These are phyloP conservation scores for Talaromyces wortmannii DNA, from an alignment of 495 filamentous ascomycete genomes.

Conservation along the genomic window DNA sequence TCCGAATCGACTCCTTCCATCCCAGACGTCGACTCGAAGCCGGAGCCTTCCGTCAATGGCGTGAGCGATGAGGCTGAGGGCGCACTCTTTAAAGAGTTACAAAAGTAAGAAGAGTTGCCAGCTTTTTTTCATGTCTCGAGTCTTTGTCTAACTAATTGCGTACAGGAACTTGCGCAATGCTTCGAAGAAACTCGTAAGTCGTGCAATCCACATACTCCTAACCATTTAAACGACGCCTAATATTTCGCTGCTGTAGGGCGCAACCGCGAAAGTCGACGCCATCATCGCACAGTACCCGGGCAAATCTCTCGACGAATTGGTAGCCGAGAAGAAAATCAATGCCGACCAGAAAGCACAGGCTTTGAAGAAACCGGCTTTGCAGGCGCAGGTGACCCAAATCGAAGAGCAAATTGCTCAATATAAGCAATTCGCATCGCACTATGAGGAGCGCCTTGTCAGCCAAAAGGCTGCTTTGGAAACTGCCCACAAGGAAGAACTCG, in stretches of 20 bases:
- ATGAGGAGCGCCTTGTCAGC: constrained; percentile 55
- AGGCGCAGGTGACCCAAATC: constrained; percentile 63
- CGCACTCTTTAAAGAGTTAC: constrained; percentile 73
- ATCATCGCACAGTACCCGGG: constrained; percentile 70
- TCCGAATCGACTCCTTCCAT: constrained; percentile 8
- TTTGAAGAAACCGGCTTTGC: constrained; percentile 82
- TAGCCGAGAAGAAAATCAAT: constrained; percentile 80
- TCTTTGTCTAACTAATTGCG: neutral
- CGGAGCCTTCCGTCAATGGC: constrained; percentile 37
- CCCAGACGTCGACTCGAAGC: constrained; percentile 11
- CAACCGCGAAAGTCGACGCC: constrained; percentile 69
- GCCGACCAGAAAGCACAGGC: constrained; percentile 83
- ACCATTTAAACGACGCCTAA: constrained; percentile 3
- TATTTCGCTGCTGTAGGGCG: constrained; percentile 44
- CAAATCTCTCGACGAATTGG: constrained; percentile 77
- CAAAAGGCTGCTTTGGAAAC: constrained; percentile 72
- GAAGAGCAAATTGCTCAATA: constrained; percentile 81
- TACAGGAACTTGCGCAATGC: constrained; percentile 75
- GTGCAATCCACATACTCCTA: neutral
- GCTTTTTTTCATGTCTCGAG: neutral
- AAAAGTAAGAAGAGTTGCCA: constrained; percentile 57
- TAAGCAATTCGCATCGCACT: constrained; percentile 75
- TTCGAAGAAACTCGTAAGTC: constrained; percentile 79
- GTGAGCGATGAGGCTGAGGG: constrained; percentile 47
- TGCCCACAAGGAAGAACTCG: constrained; percentile 61